Base-by-base conservation (phyloP, 2,329 filamentous ascomycete genomes). In the Nakataea oryzae region DNA sequence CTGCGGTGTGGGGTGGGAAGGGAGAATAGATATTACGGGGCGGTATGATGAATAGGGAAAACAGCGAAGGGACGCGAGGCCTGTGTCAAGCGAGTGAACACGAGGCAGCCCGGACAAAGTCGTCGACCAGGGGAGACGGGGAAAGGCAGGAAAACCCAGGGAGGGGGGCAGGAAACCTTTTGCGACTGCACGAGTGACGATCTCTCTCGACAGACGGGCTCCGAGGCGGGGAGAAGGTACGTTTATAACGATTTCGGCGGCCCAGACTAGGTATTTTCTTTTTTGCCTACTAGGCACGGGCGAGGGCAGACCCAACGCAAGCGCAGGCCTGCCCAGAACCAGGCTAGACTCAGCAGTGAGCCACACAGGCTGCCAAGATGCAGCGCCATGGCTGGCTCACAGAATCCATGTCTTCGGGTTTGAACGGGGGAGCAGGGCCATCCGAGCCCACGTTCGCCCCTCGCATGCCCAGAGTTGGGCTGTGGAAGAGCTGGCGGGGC, bases 11-110 rank as follows among this genome's bases (percentile, higher is more conserved):
- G 26, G 24, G 24, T 29, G 14, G 17, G 55, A 58, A 7, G 27
- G 59, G 12, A 24, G 27, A 34, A 14, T n/a, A 34, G 21, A 56
- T 24, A 60, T 28, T 47, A 21, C 14, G 28, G 27, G n/a, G 12
- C 28, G n/a, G n/a, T 26, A n/a, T 12, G 61, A 7, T 17, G 28
- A 34, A n/a, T 30, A 28, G 26, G n/a, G 6, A 17, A 59, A 56
- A 30, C 55, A 62, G 34, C 34, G 54, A 54, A 26, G 54, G 54
- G 26, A 58, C 24, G 29, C 28, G 29, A 26, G 29, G 60, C 24
- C 27, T 27, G n/a, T 61, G 47, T 61, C 32, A 29, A 61, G 50
- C 60, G 60, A 61, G 54, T 55, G 60, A 41, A 60, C 29, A 60
- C 59, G 50, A 32, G 54, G 60, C 47, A 41, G 26, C 29, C 54